These are phyloP conservation scores for Sugiyamaella marilandica DNA, from an alignment of 805 yeast species.

Conservation along the genomic window DNA sequence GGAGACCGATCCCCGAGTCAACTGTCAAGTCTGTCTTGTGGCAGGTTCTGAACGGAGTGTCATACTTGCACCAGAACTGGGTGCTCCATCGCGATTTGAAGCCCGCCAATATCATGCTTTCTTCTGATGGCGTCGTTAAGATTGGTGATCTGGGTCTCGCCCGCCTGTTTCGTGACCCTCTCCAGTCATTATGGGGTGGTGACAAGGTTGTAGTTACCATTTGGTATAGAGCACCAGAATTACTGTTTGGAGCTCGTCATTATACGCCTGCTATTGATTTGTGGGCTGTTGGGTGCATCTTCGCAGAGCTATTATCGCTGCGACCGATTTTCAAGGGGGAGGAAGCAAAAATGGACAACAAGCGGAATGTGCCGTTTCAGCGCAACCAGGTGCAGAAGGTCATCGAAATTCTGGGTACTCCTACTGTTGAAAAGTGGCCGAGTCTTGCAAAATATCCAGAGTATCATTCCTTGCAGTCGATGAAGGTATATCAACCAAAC, in stretches of 20 bases:
- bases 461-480: constrained; percentile 52
- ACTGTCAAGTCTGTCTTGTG: constrained; percentile 81
- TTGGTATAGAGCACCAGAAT: constrained; percentile 95
- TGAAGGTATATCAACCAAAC: constrained; percentile 61
- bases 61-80: constrained; percentile 93
- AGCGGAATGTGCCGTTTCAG: constrained; percentile 91
- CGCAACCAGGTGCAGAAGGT: constrained; percentile 87
- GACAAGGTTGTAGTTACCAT: constrained; percentile 96
- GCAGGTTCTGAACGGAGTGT: constrained; percentile 90
- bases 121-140: constrained; percentile 83
- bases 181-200: constrained; percentile 83
- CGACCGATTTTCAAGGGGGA: constrained; percentile 97
- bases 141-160: constrained; percentile 95
- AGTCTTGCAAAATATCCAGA: constrained; percentile 79
- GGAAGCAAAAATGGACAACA: constrained; percentile 92
- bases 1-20: constrained; percentile 68
- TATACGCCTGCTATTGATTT: constrained; percentile 88
- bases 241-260: constrained; percentile 84
- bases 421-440: constrained; percentile 74
- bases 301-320: constrained; percentile 83
- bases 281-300: constrained; percentile 95
- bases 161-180: constrained; percentile 76
- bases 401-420: constrained; percentile 90
- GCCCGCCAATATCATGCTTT: constrained; percentile 97
- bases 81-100: constrained; percentile 90